Evolutionary conservation across 371 early-diverging fungal species (phyloP), one percentile per base, ranked within the genome.

Genomic region (Nosema muscidifuracis): DNA sequence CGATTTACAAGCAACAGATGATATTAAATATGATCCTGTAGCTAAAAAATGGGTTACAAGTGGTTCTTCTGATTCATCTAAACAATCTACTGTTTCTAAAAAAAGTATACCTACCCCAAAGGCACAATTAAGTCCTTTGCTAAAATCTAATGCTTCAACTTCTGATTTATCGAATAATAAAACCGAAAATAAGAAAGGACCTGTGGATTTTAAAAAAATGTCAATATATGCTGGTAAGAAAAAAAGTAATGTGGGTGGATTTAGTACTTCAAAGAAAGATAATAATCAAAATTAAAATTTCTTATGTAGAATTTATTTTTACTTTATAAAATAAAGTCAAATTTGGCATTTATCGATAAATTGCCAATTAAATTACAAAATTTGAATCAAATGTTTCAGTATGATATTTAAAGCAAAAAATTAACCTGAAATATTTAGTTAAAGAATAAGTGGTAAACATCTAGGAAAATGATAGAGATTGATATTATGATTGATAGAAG

Each of bases 261-360:
- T 58, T 73, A 75, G 63, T 78, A 50, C 43, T 51, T 67, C n/a
- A 15, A 65, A 42, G 53, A 61, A 20, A 12, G 74, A 36, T 56
- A 38, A 26, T 12, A 51, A 42, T n/a, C n/a, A n/a, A n/a, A n/a
- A n/a, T n/a, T n/a, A n/a, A n/a, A n/a, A n/a, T n/a, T n/a, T n/a
- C n/a, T n/a, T n/a, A n/a, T n/a, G n/a, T n/a, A n/a, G n/a, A n/a
- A n/a, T n/a, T n/a, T n/a, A n/a, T n/a, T n/a, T n/a, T n/a, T n/a
- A n/a, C n/a, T n/a, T n/a, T n/a, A n/a, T n/a, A n/a, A n/a, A n/a
- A n/a, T n/a, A n/a, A n/a, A n/a, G n/a, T n/a, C n/a, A n/a, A n/a
- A n/a, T n/a, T n/a, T n/a, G n/a, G n/a, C n/a, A n/a, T n/a, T n/a
- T n/a, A n/a, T n/a, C n/a, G n/a, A n/a, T n/a, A n/a, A n/a, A n/a